Conservation (phyloP, 1,284 basidiomycete species). For the Malassezia dermatis region DNA sequence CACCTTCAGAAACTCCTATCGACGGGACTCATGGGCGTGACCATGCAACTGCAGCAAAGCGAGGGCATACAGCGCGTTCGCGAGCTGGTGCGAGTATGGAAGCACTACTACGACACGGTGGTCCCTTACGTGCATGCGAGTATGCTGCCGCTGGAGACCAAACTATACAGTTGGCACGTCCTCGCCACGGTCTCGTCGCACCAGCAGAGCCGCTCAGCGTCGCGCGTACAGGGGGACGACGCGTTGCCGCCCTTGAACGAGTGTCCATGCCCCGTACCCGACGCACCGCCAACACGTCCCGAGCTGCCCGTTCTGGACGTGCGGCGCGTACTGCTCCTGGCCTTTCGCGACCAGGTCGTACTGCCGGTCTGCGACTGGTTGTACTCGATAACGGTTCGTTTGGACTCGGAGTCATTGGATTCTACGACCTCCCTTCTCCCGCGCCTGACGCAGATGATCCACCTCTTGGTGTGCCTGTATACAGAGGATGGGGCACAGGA, state of each 20-base stretch:
- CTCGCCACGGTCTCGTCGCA: not conserved
- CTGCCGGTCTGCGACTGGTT: constrained; percentile 36
- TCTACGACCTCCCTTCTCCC: constrained; percentile 16
- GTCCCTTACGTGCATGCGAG: constrained; percentile 70
- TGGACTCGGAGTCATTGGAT: constrained; percentile 23
- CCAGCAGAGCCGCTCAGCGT: not conserved
- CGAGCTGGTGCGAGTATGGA: constrained; percentile 77
- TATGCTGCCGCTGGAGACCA: constrained; percentile 50
- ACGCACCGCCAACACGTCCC: not conserved
- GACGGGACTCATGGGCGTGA: constrained; percentile 81
- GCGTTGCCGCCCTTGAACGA: too few species aligned
- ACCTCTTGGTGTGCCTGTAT: constrained; percentile 37
- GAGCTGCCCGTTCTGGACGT: constrained; percentile 58
- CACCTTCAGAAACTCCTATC: constrained; percentile 73
- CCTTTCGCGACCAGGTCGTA: constrained; percentile 61
- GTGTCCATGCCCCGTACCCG: not conserved
- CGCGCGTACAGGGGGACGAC: not conserved
- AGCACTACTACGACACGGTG: constrained; percentile 85
- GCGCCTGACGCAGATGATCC: constrained; percentile 39
- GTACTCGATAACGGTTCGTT: constrained; percentile 23
- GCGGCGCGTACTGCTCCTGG: constrained; percentile 63
- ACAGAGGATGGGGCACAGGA: constrained; percentile 46
- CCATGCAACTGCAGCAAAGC: constrained; percentile 63
- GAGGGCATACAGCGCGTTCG: constrained; percentile 58
- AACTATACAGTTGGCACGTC: constrained; percentile 21